Base-by-base conservation (phyloP, 1,139 yeast species). In the Groenewaldozyma sp. region DNA sequence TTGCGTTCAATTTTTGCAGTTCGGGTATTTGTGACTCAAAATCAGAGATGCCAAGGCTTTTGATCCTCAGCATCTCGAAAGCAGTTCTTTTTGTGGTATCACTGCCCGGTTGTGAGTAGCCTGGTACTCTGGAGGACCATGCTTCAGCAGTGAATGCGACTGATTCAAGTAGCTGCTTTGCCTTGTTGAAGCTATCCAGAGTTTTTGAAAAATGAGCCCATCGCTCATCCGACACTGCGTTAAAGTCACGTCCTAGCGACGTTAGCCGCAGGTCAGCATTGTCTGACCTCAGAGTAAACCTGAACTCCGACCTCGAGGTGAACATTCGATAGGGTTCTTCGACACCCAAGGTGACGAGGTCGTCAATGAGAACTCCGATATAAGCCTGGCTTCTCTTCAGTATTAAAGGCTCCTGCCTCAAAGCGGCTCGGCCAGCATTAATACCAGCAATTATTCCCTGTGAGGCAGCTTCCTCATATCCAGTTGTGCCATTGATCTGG, bases 281-380 rank as follows among this genome's bases (percentile, higher is more conserved):
- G 59, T 93, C 98, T 1, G 95, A 78, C 43, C 99, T 70, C 6
- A 87, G 82, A 22, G 88, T 79, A 33, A 93, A 75, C 54, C 98
- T 70, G 59, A 86, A 93, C 57, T 93, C 99, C 0, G 95, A 83
- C 40, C 99, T 71, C 2, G 96, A 86, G 0, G 98, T 93, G 56
- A 93, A 93, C 98, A 93, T 93, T 47, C 99, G 70, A 58, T 93
- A 93, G 1, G 99, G 99, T 57, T 93, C 99, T 45, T 82, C 88
- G 1, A 93, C 95, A 16, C 98, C 99, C 61, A 87, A 86, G 1
- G 96, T 88, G 28, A 87, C 82, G 50, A 93, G 68, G 62, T 93
- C 99, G 60, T 93, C 98, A 34, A 93, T 80, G 44, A 93, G 65
- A 4, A 91, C 95, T 1, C 98, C 99, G 44, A 86, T 71, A 54